Evolutionary conservation across 1,139 yeast genomes (phyloP).

Genomic region (Yamadazyma siamensis): DNA sequence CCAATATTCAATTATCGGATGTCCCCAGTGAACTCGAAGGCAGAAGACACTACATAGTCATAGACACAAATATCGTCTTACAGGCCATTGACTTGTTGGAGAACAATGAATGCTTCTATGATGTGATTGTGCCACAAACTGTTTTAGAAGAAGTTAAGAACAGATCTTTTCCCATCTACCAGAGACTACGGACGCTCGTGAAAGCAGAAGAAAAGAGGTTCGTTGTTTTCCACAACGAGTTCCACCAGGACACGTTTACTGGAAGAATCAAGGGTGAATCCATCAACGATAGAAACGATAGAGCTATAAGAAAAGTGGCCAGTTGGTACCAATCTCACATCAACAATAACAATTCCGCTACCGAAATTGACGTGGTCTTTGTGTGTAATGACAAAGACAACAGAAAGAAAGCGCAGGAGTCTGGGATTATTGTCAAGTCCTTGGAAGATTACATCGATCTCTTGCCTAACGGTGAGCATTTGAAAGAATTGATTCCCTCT

Average conservation of each 20-base stretch:
- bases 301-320: slow-evolving; percentile 79
- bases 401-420: slow-evolving; percentile 52
- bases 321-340: slow-evolving; percentile 74
- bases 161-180: slow-evolving; percentile 82
- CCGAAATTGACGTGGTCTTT: slow-evolving; percentile 52
- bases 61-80: slow-evolving; percentile 86
- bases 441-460: slow-evolving; percentile 66
- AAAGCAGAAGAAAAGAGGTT: slow-evolving; percentile 81
- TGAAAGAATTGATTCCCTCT: slow-evolving; percentile 76
- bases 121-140: slow-evolving; percentile 90
- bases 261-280: slow-evolving; percentile 64
- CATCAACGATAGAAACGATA: slow-evolving; percentile 87
- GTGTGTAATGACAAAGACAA: slow-evolving; percentile 79
- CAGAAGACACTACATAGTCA: slow-evolving; percentile 64
- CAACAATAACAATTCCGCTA: slow-evolving; percentile 26
- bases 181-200: slow-evolving; percentile 74
- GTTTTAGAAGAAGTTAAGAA: slow-evolving; percentile 92
- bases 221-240: slow-evolving; percentile 91
- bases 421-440: slow-evolving; percentile 53
- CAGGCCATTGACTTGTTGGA: slow-evolving; percentile 91
- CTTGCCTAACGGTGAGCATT: slow-evolving; percentile 70
- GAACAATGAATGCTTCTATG: slow-evolving; percentile 71
- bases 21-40: slow-evolving; percentile 41
- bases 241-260: slow-evolving; percentile 67
- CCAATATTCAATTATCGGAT: slow-evolving; percentile 48